Conservation (phyloP, 257 asterid species). For the Solanum chaucha region DNA sequence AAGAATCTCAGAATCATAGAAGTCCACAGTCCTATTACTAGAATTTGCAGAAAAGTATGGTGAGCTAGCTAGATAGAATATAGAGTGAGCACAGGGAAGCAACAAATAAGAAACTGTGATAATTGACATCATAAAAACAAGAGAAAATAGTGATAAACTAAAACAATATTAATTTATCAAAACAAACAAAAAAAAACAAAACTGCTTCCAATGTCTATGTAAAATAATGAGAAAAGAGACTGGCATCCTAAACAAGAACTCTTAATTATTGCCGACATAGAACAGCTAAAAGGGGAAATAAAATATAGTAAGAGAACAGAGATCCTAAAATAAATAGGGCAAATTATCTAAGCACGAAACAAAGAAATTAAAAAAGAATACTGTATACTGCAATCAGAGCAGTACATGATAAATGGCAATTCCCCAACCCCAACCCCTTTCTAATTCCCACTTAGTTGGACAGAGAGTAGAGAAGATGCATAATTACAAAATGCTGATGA, state of each 20-base stretch:
- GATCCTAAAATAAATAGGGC: background rate
- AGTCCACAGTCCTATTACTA: background rate
- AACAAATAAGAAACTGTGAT: background rate
- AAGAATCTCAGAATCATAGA: background rate
- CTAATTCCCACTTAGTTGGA: background rate
- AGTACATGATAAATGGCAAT: background rate
- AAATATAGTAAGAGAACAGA: background rate
- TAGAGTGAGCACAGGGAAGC: background rate
- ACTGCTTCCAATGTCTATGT: background rate
- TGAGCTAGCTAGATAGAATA: background rate
- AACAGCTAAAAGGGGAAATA: background rate
- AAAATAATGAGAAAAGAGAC: background rate
- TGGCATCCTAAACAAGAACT: background rate
- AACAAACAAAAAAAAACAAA: too few species aligned
- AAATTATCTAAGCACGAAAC: background rate
- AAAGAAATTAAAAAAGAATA: background rate
- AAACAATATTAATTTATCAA: background rate
- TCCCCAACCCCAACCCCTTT: background rate
- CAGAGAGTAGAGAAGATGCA: background rate
- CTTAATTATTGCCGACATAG: background rate
- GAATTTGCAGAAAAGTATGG: background rate
- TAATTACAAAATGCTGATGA: background rate
- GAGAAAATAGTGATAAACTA: background rate
- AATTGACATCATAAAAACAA: background rate
- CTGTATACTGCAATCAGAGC: background rate